A percentile compares a stretch with the other conserved stretches of the same genome.
Evolutionary conservation across 371 early-diverging fungal genomes (phyloP).

Genomic region (Mortierella sp.): DNA sequence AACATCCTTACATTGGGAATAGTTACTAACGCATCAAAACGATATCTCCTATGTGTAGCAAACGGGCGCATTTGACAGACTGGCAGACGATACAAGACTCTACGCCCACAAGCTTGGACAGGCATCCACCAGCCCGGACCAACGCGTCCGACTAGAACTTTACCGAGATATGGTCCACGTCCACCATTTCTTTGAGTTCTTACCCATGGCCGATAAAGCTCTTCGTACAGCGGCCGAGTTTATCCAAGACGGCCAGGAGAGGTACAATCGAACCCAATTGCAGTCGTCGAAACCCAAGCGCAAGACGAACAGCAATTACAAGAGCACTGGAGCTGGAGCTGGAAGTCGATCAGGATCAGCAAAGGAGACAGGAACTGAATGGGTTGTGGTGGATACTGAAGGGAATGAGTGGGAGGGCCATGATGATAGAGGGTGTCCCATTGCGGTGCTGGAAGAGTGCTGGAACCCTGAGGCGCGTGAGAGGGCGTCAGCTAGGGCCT

Average conservation of each 20-base stretch:
- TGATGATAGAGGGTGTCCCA: slow-evolving; percentile 17
- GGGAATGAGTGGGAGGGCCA: slow-evolving; percentile 38
- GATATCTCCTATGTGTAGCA: slow-evolving; percentile 22
- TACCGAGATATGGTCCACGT: slow-evolving; percentile 55
- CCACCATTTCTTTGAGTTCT: slow-evolving; percentile 52
- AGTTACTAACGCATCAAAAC: neutral
- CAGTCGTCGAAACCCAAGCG: neutral
- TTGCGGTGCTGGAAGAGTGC: slow-evolving; percentile 21
- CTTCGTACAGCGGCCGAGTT: slow-evolving; percentile 29
- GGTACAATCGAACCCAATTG: neutral
- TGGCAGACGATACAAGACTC: slow-evolving; percentile 46
- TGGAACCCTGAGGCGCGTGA: slow-evolving; percentile 23
- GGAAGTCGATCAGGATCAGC: neutral
- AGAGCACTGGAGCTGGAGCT: neutral
- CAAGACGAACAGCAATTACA: neutral
- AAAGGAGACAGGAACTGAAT: slow-evolving; percentile 24
- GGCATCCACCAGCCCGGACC: slow-evolving; percentile 18
- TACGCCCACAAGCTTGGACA: slow-evolving; percentile 46
- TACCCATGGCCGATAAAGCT: slow-evolving; percentile 37
- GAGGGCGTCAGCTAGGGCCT: slow-evolving; percentile 5
- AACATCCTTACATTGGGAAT: neutral
- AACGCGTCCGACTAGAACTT: slow-evolving; percentile 38
- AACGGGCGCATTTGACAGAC: slow-evolving; percentile 51
- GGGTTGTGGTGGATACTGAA: slow-evolving; percentile 33
- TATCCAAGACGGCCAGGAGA: slow-evolving; percentile 25